Base-by-base conservation (phyloP, 208 protist genomes). In the Trypanosoma melophagium region DNA sequence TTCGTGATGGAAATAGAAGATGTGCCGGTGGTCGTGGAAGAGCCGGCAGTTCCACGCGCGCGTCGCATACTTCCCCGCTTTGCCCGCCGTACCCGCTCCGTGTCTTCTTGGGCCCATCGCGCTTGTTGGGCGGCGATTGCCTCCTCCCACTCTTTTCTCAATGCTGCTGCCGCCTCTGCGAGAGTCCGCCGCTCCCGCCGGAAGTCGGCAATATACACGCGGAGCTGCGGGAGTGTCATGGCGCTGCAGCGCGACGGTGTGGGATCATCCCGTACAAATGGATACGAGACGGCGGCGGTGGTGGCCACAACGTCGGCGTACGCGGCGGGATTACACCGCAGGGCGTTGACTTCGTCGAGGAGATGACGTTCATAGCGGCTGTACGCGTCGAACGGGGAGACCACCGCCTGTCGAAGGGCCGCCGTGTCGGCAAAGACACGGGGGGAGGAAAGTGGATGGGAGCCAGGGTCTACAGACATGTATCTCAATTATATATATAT, bases 91-190 rank as follows among this genome's bases (percentile, higher is more conserved):
- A 60, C 41, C 1, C 63, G 56, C 65, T 87, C 71, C 68, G 80
- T 73, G 58, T 92, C 90, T 60, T 90, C 84, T 0, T 74, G 66
- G n/a, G n/a, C n/a, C n/a, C n/a, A n/a, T n/a, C n/a, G n/a, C n/a
- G n/a, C n/a, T n/a, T n/a, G n/a, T n/a, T n/a, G n/a, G n/a, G n/a
- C n/a, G n/a, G n/a, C n/a, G n/a, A n/a, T n/a, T n/a, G n/a, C n/a
- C n/a, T n/a, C n/a, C 4, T 62, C 54, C 85, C 83, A 93, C 19
- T 66, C 49, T 3, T 85, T 79, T 35, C 76, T 68, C 77, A 83
- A 76, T 10, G 65, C 60, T 50, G 52, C 54, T 31, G 86, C 69
- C 12, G 77, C 80, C 40, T 83, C 71, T 24, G 69, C 65, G 72
- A 78, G 84, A 19, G 71, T 53, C 71, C 31, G 24, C 41, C 55